Percentiles rank a stretch among this genome's conserved stretches.
Evolutionary conservation across 306 rosid genomes (phyloP).

Genomic region (Parietaria judaica): DNA sequence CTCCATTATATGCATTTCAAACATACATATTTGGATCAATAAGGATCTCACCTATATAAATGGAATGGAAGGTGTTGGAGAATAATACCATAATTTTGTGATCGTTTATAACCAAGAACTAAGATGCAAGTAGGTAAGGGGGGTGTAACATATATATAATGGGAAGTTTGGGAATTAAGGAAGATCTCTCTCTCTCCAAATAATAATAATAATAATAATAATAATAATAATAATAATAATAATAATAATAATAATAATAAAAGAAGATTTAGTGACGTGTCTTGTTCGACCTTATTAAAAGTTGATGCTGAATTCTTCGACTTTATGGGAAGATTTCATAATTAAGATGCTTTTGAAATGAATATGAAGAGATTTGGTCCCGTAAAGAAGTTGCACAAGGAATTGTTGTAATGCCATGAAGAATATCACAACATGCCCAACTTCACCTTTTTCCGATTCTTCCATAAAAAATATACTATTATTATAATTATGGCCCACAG

Average conservation of each 20-base stretch:
- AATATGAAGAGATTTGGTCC: constrained; percentile 48
- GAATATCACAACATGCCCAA: constrained; percentile 69
- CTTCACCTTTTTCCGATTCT: constrained; percentile 54
- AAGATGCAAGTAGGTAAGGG: too few species aligned
- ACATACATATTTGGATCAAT: too few species aligned
- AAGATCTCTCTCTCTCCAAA: constrained; percentile 32
- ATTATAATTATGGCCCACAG: background rate
- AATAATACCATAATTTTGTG: too few species aligned
- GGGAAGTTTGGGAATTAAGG: background rate
- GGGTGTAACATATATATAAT: too few species aligned
- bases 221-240: constrained; percentile 27
- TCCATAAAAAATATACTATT: constrained; percentile 22
- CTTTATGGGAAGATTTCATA: constrained; percentile 40
- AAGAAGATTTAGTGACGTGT: constrained; percentile 20
- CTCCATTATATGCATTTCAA: too few species aligned
- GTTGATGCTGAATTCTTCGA: constrained; percentile 48
- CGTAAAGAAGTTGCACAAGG: constrained; percentile 77
- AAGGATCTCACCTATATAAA: too few species aligned
- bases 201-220: constrained; percentile 28
- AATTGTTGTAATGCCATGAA: constrained; percentile 49
- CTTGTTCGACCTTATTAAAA: constrained; percentile 35
- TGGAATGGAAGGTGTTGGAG: too few species aligned
- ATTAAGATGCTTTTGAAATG: constrained; percentile 40
- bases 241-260: constrained; percentile 17
- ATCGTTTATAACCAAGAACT: too few species aligned